Conservation (phyloP, 176 grass and related monocot species). For the Aechmea fasciata region DNA sequence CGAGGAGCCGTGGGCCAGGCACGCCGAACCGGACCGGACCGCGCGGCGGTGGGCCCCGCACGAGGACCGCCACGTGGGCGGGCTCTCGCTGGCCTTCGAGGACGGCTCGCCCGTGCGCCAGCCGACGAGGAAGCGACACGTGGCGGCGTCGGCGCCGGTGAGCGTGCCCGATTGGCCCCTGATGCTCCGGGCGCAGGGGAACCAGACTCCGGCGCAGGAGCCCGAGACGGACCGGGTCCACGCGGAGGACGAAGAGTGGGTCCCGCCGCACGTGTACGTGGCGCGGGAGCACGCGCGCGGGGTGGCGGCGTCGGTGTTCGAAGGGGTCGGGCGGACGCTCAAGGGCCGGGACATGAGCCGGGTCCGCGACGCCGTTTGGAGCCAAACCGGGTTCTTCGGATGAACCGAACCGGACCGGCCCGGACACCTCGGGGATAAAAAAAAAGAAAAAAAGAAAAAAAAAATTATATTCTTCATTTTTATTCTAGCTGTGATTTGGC, state of each 20-base stretch:
- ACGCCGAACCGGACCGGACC: background rate
- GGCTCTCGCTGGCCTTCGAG: conserved; percentile 16
- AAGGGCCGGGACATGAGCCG: conserved; percentile 84
- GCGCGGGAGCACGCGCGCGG: conserved; percentile 42
- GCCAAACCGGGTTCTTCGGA: conserved; percentile 73
- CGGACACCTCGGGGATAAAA: too few species aligned
- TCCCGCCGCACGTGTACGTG: conserved; percentile 70
- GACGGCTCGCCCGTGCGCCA: conserved; percentile 23
- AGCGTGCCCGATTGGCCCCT: conserved; percentile 47
- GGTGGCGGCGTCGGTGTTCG: conserved; percentile 57
- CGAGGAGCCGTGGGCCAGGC: background rate
- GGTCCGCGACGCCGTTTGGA: conserved; percentile 94
- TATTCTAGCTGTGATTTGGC: background rate
- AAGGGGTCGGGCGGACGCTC: conserved; percentile 76
- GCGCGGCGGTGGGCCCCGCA: background rate
- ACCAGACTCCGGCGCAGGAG: conserved; percentile 7
- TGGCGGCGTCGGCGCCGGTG: conserved; percentile 59
- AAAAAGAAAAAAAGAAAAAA: too few species aligned
- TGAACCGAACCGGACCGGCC: conserved; percentile 8
- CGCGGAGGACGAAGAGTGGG: conserved; percentile 22
- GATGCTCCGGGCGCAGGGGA: conserved; percentile 12
- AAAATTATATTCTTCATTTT: too few species aligned
- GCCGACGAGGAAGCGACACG: conserved; percentile 7
- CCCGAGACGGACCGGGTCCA: conserved; percentile 3
- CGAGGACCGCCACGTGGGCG: conserved; percentile 15